Base-by-base conservation (phyloP, 2,329 filamentous ascomycete species). In the Sclerotinia spermophila region DNA sequence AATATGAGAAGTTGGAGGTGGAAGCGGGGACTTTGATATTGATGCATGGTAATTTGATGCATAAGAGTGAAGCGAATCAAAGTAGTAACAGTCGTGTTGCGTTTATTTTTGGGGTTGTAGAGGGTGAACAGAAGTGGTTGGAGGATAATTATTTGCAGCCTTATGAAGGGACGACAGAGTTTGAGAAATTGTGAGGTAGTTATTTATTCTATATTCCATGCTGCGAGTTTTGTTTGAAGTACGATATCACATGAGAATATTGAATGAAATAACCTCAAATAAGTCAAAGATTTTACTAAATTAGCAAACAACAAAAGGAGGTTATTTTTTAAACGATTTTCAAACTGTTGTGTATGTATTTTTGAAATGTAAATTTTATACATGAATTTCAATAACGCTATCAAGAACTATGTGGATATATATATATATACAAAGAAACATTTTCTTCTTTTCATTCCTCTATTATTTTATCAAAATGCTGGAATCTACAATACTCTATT, bases 41-140 rank as follows among this genome's bases (percentile, higher is more conserved):
- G 53, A 68, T 68, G 65, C 65, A 68, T 68, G 53, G 65, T 15
- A 68, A 68, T 68, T 11, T 68, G 3, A 68, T 68, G 65, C 65
- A 68, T 21, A 68, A 15, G 30, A 68, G 65, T 35, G 65, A 68
- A 11, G 65, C 65, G 40, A 68, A 68, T 15, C 3, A 7, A n/a
- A 59, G 65, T 68, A 44, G 30, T 5, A 68, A 68, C 40, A 68
- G 53, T 35, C 65, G 65, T 11, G 53, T 59, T 19, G 53, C 53
- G 30, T 68, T 68, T 15, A 68, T 59, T 35, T 68, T 68, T 53
- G 53, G 53, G 13, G 40, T 68, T 13, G 65, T 68, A 27, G 65
- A 68, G 30, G 53, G 53, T 30, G 27, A 59, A 11, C 30, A 33
- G 5, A 38, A 15, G 1, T 68, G 65, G 65, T 10, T 59, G 21